Evolutionary conservation across 1,139 yeast species (phyloP), one percentile per base, ranked within the genome.

Genomic region (Taphrina wiesneri): DNA sequence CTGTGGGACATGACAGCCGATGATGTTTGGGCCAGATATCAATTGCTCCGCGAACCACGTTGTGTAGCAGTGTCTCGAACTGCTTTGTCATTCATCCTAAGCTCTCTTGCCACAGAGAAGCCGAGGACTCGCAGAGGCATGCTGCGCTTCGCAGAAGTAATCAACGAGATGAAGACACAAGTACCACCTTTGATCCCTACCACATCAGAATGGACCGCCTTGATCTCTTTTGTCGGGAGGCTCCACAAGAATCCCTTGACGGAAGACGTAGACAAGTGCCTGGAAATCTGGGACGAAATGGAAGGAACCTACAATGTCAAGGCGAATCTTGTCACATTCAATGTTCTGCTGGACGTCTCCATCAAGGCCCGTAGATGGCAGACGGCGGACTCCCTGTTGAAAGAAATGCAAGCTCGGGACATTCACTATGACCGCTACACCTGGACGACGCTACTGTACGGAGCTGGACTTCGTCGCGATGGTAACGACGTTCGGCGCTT

Each of bases 271-370:
- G 43, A 49, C 30, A 19, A 21, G 2, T 51, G 60, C 11, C 23
- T 63, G 15, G 28, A 25, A 3, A n/a, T 63, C 13, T 63, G 66
- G 66, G 49, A 47, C n/a, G 63, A 63, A 25, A 63, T 63, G 66
- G 66, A 63, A 28, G 19, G n/a, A 3, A 49, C 21, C 21, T 26
- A 15, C n/a, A 41, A 30, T 2, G 26, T 56, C 26, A 46, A 34
- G 17, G 66, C 66, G 6, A 57, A 63, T 28, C 43, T 28, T 4
- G 62, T 32, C 15, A 56, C 62, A n/a, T 63, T 63, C 63, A 63
- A 63, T 17, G 47, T 43, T 19, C 57, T 63, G 17, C n/a, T 63
- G 15, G 62, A 56, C 39, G 57, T 63, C 13, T 52, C 66, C 21
- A 36, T 51, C n/a, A 51, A 46, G 19, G 62, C 66, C 15, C 30